Percentiles rank a stretch among this genome's conserved stretches.
Evolutionary conservation across 2,329 filamentous ascomycete genomes (phyloP).

Genomic region (Paramyrothecium roridum): DNA sequence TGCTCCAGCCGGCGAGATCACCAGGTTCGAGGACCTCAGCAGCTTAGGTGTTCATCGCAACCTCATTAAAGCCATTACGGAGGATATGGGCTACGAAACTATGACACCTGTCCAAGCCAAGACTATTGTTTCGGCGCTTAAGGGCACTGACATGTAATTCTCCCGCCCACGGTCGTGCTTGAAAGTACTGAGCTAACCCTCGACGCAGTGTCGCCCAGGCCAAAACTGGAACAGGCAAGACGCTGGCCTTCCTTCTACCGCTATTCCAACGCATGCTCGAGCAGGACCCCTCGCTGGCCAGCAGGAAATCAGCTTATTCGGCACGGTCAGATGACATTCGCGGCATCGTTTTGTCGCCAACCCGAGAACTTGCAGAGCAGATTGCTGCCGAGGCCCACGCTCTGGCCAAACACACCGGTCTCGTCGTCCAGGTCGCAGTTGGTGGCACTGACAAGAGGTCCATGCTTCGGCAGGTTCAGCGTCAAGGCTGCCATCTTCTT

Average conservation of each 20-base stretch:
- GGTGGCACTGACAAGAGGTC: constrained; percentile 78
- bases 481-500: constrained; percentile 80
- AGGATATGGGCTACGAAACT: constrained; percentile 69
- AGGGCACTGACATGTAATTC: constrained; percentile 78
- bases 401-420: constrained; percentile 60
- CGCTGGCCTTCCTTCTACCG: constrained; percentile 86
- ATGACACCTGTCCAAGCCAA: constrained; percentile 93
- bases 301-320: constrained; percentile 28
- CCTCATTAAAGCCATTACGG: constrained; percentile 66
- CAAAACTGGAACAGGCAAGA: constrained; percentile 96
- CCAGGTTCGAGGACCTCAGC: constrained; percentile 42
- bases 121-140: constrained; percentile 77
- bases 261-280: constrained; percentile 75
- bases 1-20: constrained; percentile 18
- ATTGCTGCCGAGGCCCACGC: constrained; percentile 76
- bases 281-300: constrained; percentile 58
- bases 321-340: constrained; percentile 58
- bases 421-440: constrained; percentile 74
- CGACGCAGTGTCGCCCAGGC: constrained; percentile 76
- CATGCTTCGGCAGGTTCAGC: constrained; percentile 66
- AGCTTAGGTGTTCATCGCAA: constrained; percentile 55
- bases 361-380: constrained; percentile 77
- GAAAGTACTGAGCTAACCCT: no score
- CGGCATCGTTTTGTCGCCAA: constrained; percentile 73
- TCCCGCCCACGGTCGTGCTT: no score